Evolutionary conservation across 495 filamentous ascomycete genomes (phyloP).

Genomic region (Podospora conica): DNA sequence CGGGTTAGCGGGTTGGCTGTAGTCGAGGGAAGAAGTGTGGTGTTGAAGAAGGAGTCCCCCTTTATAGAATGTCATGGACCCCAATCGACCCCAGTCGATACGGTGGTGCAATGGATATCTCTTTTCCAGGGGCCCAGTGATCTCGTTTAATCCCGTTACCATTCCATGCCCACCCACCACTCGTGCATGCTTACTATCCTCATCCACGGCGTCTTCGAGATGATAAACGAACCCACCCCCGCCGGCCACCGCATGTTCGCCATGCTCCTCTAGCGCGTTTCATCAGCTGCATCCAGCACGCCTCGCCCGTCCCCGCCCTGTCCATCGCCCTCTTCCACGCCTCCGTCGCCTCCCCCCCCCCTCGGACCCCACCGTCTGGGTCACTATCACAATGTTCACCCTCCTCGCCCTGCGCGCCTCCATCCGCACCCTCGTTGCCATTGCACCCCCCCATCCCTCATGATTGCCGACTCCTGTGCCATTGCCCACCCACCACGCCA

Average conservation of each 20-base stretch:
- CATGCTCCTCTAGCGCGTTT: slow-evolving; percentile 46
- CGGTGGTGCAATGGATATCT: no score
- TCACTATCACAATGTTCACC: slow-evolving; percentile 33
- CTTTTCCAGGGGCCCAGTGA: no score
- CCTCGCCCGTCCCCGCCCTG: slow-evolving; percentile 31
- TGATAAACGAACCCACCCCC: slow-evolving; percentile 46
- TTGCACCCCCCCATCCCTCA: no score
- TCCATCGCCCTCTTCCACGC: slow-evolving; percentile 35
- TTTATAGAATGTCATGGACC: no score
- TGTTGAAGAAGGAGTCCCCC: no score
- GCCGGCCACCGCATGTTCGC: slow-evolving; percentile 54
- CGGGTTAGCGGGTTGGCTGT: no score
- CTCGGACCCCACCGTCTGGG: slow-evolving; percentile 21
- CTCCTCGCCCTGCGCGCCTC: slow-evolving; percentile 44
- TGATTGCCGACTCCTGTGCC: no score
- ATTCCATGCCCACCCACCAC: slow-evolving; percentile 56
- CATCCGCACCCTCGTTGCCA: slow-evolving; percentile 35
- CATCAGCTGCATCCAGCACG: slow-evolving; percentile 36
- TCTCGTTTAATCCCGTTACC: no score
- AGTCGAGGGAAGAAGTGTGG: no score
- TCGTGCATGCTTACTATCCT: slow-evolving; percentile 56
- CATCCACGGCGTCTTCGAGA: slow-evolving; percentile 52
- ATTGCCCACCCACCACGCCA: no score
- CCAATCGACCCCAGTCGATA: no score
- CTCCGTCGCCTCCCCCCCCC: slow-evolving; percentile 19